phyloP scores from a whole-genome alignment of 176 grass and related monocot species.

The Rhipidocladum racemiflorum region DNA sequence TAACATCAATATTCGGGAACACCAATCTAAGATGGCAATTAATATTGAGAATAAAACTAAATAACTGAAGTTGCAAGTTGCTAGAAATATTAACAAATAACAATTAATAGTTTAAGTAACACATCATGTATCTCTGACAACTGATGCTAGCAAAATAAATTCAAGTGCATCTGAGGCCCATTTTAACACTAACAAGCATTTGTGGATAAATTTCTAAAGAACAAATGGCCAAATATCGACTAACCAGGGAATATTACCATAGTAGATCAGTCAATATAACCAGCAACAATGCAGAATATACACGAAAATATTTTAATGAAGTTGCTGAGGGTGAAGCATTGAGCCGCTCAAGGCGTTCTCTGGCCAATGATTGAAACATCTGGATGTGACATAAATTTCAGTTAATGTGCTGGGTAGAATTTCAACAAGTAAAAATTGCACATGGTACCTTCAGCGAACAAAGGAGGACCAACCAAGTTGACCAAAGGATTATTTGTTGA shows the following conservation, averaged over 20 bases:
- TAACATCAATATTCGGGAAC: not conserved
- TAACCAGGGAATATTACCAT: slow-evolving; percentile 77
- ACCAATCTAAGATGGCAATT: not conserved
- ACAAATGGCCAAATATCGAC: slow-evolving; percentile 24
- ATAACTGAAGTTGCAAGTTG: not conserved
- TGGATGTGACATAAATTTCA: slow-evolving; percentile 55
- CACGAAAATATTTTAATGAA: slow-evolving; percentile 79
- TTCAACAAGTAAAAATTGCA: slow-evolving; percentile 30
- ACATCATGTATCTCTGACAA: slow-evolving; percentile 14
- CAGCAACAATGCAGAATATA: slow-evolving; percentile 79
- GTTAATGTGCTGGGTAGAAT: slow-evolving; percentile 35
- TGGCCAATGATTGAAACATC: slow-evolving; percentile 90
- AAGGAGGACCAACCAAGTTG: slow-evolving; percentile 76
- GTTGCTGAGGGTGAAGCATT: slow-evolving; percentile 82
- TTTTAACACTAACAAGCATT: not conserved
- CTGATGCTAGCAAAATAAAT: slow-evolving; percentile 18
- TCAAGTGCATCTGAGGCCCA: not conserved
- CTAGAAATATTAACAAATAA: not conserved
- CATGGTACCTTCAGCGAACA: slow-evolving; percentile 88
- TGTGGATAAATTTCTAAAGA: not conserved
- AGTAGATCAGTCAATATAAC: slow-evolving; percentile 82
- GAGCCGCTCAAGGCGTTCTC: slow-evolving; percentile 86
- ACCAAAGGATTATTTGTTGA: slow-evolving; percentile 82
- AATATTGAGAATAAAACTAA: not conserved
- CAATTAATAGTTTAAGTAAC: not conserved